These are phyloP conservation scores for Termitomyces heimii DNA, from an alignment of 768 basidiomycete genomes.

Conservation along the genomic window DNA sequence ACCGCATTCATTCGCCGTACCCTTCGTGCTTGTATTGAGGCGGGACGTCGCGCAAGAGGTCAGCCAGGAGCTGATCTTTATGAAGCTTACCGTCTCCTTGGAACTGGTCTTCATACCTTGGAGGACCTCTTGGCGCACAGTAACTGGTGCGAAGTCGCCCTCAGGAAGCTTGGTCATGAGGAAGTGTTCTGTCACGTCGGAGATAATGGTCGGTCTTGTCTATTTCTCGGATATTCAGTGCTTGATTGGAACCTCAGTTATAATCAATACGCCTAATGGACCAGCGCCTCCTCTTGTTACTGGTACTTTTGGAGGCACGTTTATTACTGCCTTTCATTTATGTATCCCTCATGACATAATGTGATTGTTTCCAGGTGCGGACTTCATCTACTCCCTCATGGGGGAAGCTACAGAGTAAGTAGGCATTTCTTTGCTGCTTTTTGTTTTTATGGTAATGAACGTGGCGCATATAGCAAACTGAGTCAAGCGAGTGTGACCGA, in stretches of 20 bases:
- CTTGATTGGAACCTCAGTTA: conserved; percentile 19
- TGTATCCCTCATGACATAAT: not conserved
- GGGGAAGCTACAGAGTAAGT: conserved; percentile 61
- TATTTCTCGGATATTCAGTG: not conserved
- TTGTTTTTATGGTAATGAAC: not conserved
- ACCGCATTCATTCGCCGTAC: conserved; percentile 60
- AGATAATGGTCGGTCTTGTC: conserved; percentile 33
- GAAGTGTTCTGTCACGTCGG: conserved; percentile 82
- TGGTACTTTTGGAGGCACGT: conserved; percentile 56
- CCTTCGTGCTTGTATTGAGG: conserved; percentile 60
- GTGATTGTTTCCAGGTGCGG: conserved; percentile 29
- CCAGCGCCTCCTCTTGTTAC: conserved; percentile 59
- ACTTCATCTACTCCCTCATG: conserved; percentile 61
- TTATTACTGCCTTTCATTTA: not conserved
- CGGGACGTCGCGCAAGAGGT: conserved; percentile 52
- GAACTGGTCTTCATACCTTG: conserved; percentile 60
- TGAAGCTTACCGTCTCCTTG: conserved; percentile 68
- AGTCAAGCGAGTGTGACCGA: conserved; percentile 59
- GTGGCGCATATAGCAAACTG: conserved; percentile 33
- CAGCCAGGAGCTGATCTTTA: conserved; percentile 50
- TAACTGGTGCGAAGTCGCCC: conserved; percentile 74
- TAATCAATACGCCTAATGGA: conserved; percentile 48
- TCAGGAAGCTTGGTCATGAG: conserved; percentile 61
- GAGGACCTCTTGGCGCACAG: conserved; percentile 77
- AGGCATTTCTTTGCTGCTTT: not conserved